Percentiles rank a stretch among this genome's conserved stretches.
Conservation (phyloP, 78 protist species). For the Dictyostelium capitatum region DNA sequence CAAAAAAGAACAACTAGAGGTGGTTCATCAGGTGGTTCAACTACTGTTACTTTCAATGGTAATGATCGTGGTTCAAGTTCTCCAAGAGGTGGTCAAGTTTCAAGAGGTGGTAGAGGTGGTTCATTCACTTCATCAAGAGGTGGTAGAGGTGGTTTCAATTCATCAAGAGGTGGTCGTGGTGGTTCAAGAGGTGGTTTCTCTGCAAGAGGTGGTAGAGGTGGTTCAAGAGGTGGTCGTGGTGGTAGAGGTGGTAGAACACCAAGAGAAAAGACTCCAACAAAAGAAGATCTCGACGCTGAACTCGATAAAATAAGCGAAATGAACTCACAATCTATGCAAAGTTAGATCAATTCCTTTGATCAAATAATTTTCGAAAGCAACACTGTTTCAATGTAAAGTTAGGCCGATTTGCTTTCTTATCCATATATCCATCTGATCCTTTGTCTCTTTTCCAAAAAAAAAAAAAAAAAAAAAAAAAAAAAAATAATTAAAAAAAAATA, state of each 20-base stretch:
- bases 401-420: neutral
- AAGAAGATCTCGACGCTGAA: slow-evolving; percentile 62
- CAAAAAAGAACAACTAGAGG: slow-evolving; percentile 11
- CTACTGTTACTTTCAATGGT: slow-evolving; percentile 28
- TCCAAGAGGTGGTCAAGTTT: neutral
- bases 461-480: no score
- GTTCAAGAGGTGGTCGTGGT: slow-evolving; percentile 47
- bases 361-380: slow-evolving; percentile 41
- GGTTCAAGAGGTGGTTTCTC: slow-evolving; percentile 17
- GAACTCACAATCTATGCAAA: no score
- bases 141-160: neutral
- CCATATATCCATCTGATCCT: neutral
- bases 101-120: slow-evolving; percentile 24
- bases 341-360: no score
- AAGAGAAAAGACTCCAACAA: slow-evolving; percentile 71
- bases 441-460: no score
- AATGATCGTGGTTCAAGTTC: neutral
- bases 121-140: slow-evolving; percentile 3
- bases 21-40: neutral
- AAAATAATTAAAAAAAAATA: no score
- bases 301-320: slow-evolving; percentile 14
- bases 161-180: neutral
- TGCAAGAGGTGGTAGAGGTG: slow-evolving; percentile 26
- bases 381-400: neutral
- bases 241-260: slow-evolving; percentile 40